Evolutionary conservation across 495 filamentous ascomycete genomes (phyloP).

Genomic region (Aeminium ludgeri): DNA sequence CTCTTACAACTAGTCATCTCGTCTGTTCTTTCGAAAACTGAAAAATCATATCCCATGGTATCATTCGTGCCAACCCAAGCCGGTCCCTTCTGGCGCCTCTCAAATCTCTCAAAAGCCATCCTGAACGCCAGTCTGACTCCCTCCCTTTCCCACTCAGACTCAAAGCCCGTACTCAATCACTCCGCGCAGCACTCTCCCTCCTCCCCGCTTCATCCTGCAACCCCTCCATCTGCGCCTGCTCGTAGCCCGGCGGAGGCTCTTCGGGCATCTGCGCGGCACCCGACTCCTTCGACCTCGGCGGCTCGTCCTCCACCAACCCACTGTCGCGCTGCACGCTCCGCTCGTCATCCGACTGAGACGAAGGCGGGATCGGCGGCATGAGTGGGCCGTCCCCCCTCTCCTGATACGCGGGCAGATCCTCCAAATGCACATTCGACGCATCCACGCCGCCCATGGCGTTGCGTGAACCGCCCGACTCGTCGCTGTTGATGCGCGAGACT

Average conservation of each 20-base stretch:
- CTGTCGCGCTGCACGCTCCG: constrained; percentile 9
- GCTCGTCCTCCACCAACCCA: constrained; percentile 10
- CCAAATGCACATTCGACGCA: constrained; percentile 46
- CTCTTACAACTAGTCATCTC: too few relatives aligned
- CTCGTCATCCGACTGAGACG: neutral
- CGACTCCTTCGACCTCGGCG: constrained; percentile 10
- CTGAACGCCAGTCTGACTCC: too few relatives aligned
- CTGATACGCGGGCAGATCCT: constrained; percentile 72
- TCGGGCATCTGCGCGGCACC: constrained; percentile 32
- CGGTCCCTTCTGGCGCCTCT: too few relatives aligned
- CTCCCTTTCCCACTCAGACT: too few relatives aligned
- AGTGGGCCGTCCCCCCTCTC: constrained; percentile 15
- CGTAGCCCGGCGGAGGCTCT: constrained; percentile 85
- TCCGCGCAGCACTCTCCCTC: constrained; percentile 14
- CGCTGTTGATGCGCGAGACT: constrained; percentile 38
- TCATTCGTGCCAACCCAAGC: too few relatives aligned
- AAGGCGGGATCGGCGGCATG: constrained; percentile 1
- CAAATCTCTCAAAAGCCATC: too few relatives aligned
- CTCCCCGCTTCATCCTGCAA: constrained; percentile 45
- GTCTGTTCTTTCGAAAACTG: too few relatives aligned
- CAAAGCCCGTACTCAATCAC: too few relatives aligned
- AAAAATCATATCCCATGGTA: too few relatives aligned
- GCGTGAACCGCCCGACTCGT: constrained; percentile 20
- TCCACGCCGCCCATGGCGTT: constrained; percentile 36
- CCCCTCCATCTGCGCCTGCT: constrained; percentile 71